Conservation (phyloP, 2,329 filamentous ascomycete genomes). For the Ophiostoma piceae region DNA sequence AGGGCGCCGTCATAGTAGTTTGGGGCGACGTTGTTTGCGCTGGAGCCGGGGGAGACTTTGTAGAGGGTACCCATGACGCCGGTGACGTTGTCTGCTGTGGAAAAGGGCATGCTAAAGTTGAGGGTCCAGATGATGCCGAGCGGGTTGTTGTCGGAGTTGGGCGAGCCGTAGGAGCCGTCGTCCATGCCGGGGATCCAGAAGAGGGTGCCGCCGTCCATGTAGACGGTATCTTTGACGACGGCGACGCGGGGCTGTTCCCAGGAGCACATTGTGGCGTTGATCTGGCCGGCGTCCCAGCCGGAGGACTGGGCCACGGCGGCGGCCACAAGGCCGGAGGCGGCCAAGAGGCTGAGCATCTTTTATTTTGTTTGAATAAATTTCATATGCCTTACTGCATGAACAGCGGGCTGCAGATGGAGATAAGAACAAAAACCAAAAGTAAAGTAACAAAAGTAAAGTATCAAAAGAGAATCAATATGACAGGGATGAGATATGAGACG, state of each 20-base stretch:
- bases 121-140: conserved; percentile 51
- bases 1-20: conserved; percentile 59
- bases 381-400: background rate
- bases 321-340: conserved; percentile 31
- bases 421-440: too few relatives aligned
- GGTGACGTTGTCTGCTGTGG: conserved; percentile 49
- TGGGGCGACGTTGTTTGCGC: conserved; percentile 48
- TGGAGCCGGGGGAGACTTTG: conserved; percentile 43
- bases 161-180: conserved; percentile 36
- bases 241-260: conserved; percentile 54
- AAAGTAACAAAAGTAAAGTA: background rate
- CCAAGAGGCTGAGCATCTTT: background rate
- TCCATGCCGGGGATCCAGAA: conserved; percentile 48
- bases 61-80: conserved; percentile 44
- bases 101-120: conserved; percentile 55
- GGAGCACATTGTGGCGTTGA: conserved; percentile 55
- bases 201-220: conserved; percentile 58
- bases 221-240: conserved; percentile 56
- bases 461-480: background rate
- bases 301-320: conserved; percentile 41
- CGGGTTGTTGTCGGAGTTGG: conserved; percentile 42
- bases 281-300: conserved; percentile 47
- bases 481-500: background rate
- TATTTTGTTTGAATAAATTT: background rate
- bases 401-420: background rate